Conservation (phyloP, 441 rosid genomes). For the Francoa sonchifolia region DNA sequence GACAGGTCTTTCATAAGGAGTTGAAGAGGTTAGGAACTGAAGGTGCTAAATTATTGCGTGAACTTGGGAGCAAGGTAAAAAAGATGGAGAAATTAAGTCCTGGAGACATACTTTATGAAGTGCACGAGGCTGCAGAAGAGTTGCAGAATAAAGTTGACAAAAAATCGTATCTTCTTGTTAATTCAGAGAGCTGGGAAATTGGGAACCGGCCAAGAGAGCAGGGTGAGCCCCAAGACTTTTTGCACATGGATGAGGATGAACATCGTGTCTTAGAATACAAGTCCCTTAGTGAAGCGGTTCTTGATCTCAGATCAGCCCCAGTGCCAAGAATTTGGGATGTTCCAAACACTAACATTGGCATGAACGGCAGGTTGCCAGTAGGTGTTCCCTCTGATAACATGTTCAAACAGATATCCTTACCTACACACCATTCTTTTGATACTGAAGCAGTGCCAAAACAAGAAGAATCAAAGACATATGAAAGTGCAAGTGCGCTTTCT, state of each 20-base stretch:
- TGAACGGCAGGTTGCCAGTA: slow-evolving; percentile 14
- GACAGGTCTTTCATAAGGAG: slow-evolving; percentile 39
- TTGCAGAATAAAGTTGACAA: slow-evolving; percentile 46
- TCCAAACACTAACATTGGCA: slow-evolving; percentile 11
- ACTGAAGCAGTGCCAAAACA: slow-evolving; percentile 18
- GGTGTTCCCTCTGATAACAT: slow-evolving; percentile 9
- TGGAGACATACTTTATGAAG: slow-evolving; percentile 34
- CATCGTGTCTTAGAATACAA: slow-evolving; percentile 36
- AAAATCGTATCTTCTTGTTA: slow-evolving; percentile 51
- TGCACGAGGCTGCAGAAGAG: slow-evolving; percentile 48
- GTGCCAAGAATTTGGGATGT: slow-evolving; percentile 31
- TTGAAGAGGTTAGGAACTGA: slow-evolving; percentile 35
- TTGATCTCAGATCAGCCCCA: slow-evolving; percentile 38
- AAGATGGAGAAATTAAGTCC: slow-evolving; percentile 52
- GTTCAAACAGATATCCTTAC: slow-evolving; percentile 44
- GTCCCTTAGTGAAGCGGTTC: slow-evolving; percentile 68
- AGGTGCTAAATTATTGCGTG: slow-evolving; percentile 45
- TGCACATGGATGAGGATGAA: slow-evolving; percentile 35
- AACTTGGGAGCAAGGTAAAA: slow-evolving; percentile 46
- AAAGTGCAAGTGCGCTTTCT: slow-evolving; percentile 65
- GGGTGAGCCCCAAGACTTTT: slow-evolving; percentile 40
- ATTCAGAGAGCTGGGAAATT: slow-evolving; percentile 59
- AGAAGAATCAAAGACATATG: slow-evolving; percentile 42
- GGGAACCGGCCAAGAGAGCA: slow-evolving; percentile 36
- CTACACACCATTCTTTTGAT: slow-evolving; percentile 27